Evolutionary conservation across 129 eudicot species (phyloP).

Genomic region (Escallonia rubra): DNA sequence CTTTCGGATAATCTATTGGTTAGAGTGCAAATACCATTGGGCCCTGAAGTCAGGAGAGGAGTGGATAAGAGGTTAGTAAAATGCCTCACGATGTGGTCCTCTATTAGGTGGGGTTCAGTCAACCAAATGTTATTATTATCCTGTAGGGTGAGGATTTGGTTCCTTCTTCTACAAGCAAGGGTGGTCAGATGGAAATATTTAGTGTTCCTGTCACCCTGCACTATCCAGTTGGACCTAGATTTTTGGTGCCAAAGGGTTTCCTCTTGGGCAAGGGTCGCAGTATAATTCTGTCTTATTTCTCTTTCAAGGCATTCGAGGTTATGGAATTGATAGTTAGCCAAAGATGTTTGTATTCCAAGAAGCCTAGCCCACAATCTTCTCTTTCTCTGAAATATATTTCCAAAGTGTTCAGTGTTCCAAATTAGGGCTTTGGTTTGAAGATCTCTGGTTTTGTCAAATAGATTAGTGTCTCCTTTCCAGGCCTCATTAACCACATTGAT

Average conservation of each 20-base stretch:
- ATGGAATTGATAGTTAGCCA: not conserved
- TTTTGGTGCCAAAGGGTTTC: not conserved
- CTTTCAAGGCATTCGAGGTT: not conserved
- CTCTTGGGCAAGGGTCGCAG: not conserved
- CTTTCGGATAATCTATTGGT: not conserved
- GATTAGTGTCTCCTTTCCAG: no score
- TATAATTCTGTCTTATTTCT: no score
- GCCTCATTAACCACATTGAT: no score
- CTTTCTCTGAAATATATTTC: no score
- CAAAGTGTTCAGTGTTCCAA: no score
- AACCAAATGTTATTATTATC: not conserved
- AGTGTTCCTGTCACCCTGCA: not conserved
- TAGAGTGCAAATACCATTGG: no score
- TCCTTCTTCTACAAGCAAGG: not conserved
- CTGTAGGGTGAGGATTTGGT: not conserved
- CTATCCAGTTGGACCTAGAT: no score
- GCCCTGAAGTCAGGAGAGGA: no score
- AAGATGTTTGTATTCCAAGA: not conserved
- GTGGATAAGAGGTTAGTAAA: no score
- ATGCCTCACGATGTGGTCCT: no score
- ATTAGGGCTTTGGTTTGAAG: no score
- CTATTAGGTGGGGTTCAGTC: not conserved
- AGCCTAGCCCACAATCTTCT: not conserved
- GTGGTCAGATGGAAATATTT: not conserved
- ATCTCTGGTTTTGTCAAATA: no score